A percentile compares a stretch with the other conserved stretches of the same genome.
Evolutionary conservation across 2,329 filamentous ascomycete species (phyloP).

Genomic region (Allantophomopsis lycopodina): DNA sequence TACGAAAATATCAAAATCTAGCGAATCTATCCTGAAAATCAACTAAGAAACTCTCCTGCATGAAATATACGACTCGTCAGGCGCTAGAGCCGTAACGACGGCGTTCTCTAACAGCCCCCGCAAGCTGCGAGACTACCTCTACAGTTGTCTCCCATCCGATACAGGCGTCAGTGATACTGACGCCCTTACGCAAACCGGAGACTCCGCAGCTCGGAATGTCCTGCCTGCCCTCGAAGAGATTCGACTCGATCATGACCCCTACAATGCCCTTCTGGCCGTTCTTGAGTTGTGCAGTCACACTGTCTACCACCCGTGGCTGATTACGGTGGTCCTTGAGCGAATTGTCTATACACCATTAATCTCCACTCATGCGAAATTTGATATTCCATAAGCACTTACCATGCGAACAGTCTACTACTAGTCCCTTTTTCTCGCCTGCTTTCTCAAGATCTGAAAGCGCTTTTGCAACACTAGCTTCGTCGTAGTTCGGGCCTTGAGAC

Average conservation of each 20-base stretch:
- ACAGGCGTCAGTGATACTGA: slow-evolving; percentile 93
- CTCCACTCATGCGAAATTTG: not conserved
- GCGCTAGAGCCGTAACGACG: slow-evolving; percentile 30
- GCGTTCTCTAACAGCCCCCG: slow-evolving; percentile 67
- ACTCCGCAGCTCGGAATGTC: slow-evolving; percentile 80
- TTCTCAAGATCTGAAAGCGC: slow-evolving; percentile 67
- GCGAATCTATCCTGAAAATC: too few species aligned
- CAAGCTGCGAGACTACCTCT: slow-evolving; percentile 69
- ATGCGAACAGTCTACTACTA: slow-evolving; percentile 99
- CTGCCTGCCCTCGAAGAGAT: slow-evolving; percentile 83
- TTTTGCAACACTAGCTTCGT: slow-evolving; percentile 66
- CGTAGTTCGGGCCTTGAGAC: slow-evolving; percentile 85
- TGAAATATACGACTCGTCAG: not conserved
- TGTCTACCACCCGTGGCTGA: slow-evolving; percentile 82
- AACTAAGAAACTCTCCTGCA: not conserved
- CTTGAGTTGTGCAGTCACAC: slow-evolving; percentile 70
- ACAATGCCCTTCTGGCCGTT: slow-evolving; percentile 80
- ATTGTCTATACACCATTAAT: slow-evolving; percentile 47
- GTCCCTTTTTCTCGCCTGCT: slow-evolving; percentile 74
- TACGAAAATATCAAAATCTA: too few species aligned
- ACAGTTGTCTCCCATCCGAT: slow-evolving; percentile 87
- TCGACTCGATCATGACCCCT: slow-evolving; percentile 97
- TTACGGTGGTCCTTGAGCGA: slow-evolving; percentile 96
- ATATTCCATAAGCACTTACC: slow-evolving; percentile 37
- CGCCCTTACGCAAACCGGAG: slow-evolving; percentile 66